Base-by-base conservation (phyloP, 352 stramenopile genomes). In the Pythium vanterpoolii region DNA sequence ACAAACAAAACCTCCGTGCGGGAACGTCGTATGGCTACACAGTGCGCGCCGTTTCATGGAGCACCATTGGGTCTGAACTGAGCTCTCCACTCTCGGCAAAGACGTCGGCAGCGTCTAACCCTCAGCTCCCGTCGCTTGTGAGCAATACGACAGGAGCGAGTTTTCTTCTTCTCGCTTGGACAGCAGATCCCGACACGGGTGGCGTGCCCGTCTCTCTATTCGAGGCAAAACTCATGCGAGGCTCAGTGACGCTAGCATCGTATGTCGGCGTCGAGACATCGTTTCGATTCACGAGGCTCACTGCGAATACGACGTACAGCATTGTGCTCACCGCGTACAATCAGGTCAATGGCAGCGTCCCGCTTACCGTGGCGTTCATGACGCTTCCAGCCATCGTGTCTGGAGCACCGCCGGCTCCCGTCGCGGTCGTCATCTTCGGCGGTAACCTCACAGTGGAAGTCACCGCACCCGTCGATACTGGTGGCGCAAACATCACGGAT, bases 371-470 rank as follows among this genome's bases (percentile, higher is more conserved):
- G 3, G 49, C 11, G 3, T 53, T 79, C 9, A 70, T 45, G 19
- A 90, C 81, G 0, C 54, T 61, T 0, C 2, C 39, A 5, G 30
- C 60, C 13, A 52, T 57, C 0, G 21, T 65, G 2, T 77, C 81
- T 0, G 69, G 60, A 9, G 45, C 47, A 1, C 75, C 77, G 14
- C 33, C 46, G 1, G 56, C 49, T 5, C 78, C 78, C 0, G 27
- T 73, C 1, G 62, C 64, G 2, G 31, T 76, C 16, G 65, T 50
- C 7, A 59, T 86, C 26, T 87, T 74, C 62, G 81, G 81, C 16
- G 78, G 78, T 1, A 90, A 83, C 36, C 72, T 87, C n/a, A 89
- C 77, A 5, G 55, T 89, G 13, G 56, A 82, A 51, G 21, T 87
- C 0, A 38, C 57, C 0, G 24, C 58, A 14, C 77, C 81, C 10